phyloP scores from a whole-genome alignment of 1,284 basidiomycete genomes.

The Spongiforma sp. region DNA sequence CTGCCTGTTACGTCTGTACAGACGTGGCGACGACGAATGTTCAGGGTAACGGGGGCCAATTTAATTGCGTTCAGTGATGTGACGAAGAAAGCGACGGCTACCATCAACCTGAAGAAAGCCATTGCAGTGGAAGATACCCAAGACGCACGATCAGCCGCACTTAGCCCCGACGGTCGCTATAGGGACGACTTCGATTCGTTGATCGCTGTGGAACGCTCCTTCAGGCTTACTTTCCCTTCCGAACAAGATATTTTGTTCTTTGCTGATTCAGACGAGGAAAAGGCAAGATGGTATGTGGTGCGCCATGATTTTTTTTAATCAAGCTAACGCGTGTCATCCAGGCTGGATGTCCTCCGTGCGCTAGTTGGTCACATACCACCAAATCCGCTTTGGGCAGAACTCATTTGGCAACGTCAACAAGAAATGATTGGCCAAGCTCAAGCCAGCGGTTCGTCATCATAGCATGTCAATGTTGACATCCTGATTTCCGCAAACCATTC shows the following conservation, averaged over 20 bases:
- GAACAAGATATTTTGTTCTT: constrained; percentile 89
- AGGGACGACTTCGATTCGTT: constrained; percentile 73
- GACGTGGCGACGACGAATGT: constrained; percentile 88
- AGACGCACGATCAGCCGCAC: constrained; percentile 50
- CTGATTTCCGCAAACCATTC: not conserved
- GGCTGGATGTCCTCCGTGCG: constrained; percentile 82
- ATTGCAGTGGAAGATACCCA: constrained; percentile 79
- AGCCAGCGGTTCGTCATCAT: constrained; percentile 6
- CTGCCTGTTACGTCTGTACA: constrained; percentile 43
- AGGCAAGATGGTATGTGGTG: constrained; percentile 79
- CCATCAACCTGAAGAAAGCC: constrained; percentile 91
- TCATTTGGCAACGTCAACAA: constrained; percentile 79
- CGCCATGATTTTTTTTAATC: not conserved
- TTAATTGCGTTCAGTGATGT: constrained; percentile 94
- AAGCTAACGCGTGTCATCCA: constrained; percentile 37
- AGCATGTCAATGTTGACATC: constrained; percentile 3
- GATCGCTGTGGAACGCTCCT: constrained; percentile 83
- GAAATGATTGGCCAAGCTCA: constrained; percentile 40
- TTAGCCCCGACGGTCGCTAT: constrained; percentile 51
- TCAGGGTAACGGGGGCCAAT: constrained; percentile 87
- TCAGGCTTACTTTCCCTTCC: constrained; percentile 83
- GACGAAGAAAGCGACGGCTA: constrained; percentile 89
- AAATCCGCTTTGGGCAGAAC: constrained; percentile 90
- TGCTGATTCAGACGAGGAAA: constrained; percentile 91
- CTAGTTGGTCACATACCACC: constrained; percentile 87